Conservation (phyloP, 441 rosid species). For the Oxalis stricta region DNA sequence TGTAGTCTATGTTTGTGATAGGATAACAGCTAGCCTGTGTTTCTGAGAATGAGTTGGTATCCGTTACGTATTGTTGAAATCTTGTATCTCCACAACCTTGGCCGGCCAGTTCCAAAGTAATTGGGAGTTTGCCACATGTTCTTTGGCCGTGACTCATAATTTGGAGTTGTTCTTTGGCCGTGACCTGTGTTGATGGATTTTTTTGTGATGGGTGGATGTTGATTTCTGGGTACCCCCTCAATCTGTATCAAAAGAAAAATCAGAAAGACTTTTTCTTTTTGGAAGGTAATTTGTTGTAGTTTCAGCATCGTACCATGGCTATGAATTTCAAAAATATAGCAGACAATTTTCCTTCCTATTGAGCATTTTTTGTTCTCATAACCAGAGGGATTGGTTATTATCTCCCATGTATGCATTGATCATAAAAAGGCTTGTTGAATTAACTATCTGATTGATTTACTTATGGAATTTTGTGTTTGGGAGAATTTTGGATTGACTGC, state of each 20-base stretch:
- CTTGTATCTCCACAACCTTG: no score
- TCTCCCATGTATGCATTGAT: background rate
- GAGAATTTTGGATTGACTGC: background rate
- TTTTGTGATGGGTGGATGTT: slow-evolving; percentile 26
- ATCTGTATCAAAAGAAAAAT: slow-evolving; percentile 24
- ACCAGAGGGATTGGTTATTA: background rate
- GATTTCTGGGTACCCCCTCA: slow-evolving; percentile 19
- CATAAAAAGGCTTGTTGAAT: background rate
- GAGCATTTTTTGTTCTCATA: no score
- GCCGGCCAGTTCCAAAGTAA: no score
- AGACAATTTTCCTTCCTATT: slow-evolving; percentile 1
- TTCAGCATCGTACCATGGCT: slow-evolving; percentile 30
- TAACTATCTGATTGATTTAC: background rate
- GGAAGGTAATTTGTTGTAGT: slow-evolving; percentile 45
- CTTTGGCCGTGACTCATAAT: no score
- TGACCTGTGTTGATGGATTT: slow-evolving; percentile 21
- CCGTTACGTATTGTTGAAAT: no score
- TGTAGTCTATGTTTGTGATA: no score
- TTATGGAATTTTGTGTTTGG: background rate
- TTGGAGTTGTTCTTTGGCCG: no score
- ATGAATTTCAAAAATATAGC: slow-evolving; percentile 28
- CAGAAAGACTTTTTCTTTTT: slow-evolving; percentile 16
- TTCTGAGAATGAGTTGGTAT: no score
- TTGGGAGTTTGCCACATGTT: no score
- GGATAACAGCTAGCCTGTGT: no score